Evolutionary conservation across 306 rosid genomes (phyloP).

Genomic region (Prunus armeniaca): DNA sequence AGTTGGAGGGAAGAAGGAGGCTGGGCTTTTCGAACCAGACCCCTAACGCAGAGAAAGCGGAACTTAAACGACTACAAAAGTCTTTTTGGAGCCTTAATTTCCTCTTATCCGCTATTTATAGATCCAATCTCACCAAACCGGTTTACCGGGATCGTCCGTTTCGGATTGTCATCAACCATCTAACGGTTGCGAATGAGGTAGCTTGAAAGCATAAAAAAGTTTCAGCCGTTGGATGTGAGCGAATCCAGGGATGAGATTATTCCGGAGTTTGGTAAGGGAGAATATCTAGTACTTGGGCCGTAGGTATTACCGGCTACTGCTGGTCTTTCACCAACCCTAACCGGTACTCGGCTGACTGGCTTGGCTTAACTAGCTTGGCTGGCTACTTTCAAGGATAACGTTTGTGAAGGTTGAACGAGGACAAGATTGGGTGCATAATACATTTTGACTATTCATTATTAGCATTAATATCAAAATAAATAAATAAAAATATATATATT

Average conservation of each 20-base stretch:
- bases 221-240: slow-evolving; percentile 31
- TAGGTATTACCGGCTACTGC: slow-evolving; percentile 29
- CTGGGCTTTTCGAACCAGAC: slow-evolving; percentile 22
- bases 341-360: slow-evolving; percentile 26
- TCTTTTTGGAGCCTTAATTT: not conserved
- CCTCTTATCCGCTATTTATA: slow-evolving; percentile 37
- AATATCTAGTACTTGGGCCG: not conserved
- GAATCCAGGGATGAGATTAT: slow-evolving; percentile 23
- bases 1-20: slow-evolving; percentile 10
- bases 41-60: not conserved
- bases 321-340: slow-evolving; percentile 50
- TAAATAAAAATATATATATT: no score
- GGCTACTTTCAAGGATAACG: not conserved
- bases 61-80: slow-evolving; percentile 12
- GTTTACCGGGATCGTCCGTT: slow-evolving; percentile 43
- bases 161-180: not conserved
- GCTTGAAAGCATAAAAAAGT: not conserved
- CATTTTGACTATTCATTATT: not conserved
- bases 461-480: not conserved
- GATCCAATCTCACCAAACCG: not conserved
- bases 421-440: not conserved
- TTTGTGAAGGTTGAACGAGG: not conserved
- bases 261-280: slow-evolving; percentile 47
- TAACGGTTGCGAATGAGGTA: not conserved
- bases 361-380: slow-evolving; percentile 21